These are phyloP conservation scores for Macrophomina pseudophaseolina DNA, from an alignment of 2,329 filamentous ascomycete genomes.

Conservation along the genomic window DNA sequence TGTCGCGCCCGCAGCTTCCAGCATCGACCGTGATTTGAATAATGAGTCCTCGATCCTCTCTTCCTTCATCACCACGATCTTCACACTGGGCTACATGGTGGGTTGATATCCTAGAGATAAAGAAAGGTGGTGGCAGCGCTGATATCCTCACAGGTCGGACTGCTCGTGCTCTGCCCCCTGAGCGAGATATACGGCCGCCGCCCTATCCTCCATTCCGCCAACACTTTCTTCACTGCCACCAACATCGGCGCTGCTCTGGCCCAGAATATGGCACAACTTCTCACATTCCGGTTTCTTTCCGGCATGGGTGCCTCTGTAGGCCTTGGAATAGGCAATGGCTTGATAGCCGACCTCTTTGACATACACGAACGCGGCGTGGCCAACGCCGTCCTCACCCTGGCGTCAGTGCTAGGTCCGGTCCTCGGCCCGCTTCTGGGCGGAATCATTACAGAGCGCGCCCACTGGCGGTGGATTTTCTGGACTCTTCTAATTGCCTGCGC, in stretches of 20 bases:
- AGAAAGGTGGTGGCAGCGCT: too few species aligned
- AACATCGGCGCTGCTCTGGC: slow-evolving; percentile 5
- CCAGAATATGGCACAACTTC: background rate
- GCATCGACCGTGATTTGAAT: slow-evolving; percentile 39
- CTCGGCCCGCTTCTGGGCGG: slow-evolving; percentile 41
- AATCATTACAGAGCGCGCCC: slow-evolving; percentile 40
- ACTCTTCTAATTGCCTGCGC: slow-evolving; percentile 36
- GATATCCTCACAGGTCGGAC: slow-evolving; percentile 28
- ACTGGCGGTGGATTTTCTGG: slow-evolving; percentile 45
- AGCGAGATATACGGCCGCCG: slow-evolving; percentile 29
- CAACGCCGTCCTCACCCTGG: background rate
- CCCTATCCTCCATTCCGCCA: background rate
- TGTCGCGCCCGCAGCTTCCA: slow-evolving; percentile 41
- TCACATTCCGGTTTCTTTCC: background rate
- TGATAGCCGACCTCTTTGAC: slow-evolving; percentile 8
- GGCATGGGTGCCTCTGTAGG: slow-evolving; percentile 3
- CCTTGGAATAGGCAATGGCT: background rate
- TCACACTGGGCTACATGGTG: slow-evolving; percentile 42
- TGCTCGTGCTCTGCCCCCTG: slow-evolving; percentile 17
- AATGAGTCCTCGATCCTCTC: slow-evolving; percentile 40
- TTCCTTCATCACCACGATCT: slow-evolving; percentile 42
- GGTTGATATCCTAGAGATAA: background rate
- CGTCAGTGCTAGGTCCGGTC: slow-evolving; percentile 36
- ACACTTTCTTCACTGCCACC: slow-evolving; percentile 20
- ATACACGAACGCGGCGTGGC: background rate